A percentile compares a stretch with the other conserved stretches of the same genome.
phyloP scores from a whole-genome alignment of 225 moss, liverwort and hornwort genomes.

The Marchantia paleacea region DNA sequence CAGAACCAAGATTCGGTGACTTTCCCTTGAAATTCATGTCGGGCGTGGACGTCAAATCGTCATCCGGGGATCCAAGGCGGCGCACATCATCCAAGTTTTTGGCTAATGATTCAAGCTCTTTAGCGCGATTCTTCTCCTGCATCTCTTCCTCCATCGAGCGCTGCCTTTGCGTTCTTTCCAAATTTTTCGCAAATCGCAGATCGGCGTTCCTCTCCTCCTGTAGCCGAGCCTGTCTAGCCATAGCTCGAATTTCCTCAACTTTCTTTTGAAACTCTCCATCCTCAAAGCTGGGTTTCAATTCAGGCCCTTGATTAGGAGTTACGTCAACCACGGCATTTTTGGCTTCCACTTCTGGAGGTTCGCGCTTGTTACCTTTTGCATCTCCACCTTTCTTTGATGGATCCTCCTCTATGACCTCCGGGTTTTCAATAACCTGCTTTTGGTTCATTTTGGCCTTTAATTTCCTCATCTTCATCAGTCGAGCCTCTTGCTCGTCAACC shows the following conservation, averaged over 20 bases:
- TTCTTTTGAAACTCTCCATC: constrained; percentile 60
- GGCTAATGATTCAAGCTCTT: constrained; percentile 32
- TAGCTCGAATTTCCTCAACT: constrained; percentile 70
- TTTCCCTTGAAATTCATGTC: background rate
- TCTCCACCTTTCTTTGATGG: constrained; percentile 1
- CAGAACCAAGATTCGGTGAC: background rate
- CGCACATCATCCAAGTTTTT: constrained; percentile 30
- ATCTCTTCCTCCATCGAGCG: constrained; percentile 15
- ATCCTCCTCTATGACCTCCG: constrained; percentile 16
- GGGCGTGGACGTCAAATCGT: background rate
- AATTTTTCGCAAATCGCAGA: constrained; percentile 30
- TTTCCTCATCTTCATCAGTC: constrained; percentile 68
- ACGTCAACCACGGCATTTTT: constrained; percentile 19
- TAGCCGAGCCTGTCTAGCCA: constrained; percentile 82
- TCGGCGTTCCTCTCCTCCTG: constrained; percentile 58
- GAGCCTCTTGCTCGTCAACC: constrained; percentile 52
- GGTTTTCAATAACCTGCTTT: constrained; percentile 26
- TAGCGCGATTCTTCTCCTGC: constrained; percentile 21
- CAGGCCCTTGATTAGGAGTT: background rate
- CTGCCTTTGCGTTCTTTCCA: constrained; percentile 16
- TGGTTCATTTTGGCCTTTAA: constrained; percentile 34
- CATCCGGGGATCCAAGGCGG: constrained; percentile 19
- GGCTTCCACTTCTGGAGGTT: constrained; percentile 9
- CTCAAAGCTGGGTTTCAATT: constrained; percentile 16
- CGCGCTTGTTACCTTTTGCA: background rate